phyloP scores from a whole-genome alignment of 495 filamentous ascomycete species.

The Penicillium cataractarum region DNA sequence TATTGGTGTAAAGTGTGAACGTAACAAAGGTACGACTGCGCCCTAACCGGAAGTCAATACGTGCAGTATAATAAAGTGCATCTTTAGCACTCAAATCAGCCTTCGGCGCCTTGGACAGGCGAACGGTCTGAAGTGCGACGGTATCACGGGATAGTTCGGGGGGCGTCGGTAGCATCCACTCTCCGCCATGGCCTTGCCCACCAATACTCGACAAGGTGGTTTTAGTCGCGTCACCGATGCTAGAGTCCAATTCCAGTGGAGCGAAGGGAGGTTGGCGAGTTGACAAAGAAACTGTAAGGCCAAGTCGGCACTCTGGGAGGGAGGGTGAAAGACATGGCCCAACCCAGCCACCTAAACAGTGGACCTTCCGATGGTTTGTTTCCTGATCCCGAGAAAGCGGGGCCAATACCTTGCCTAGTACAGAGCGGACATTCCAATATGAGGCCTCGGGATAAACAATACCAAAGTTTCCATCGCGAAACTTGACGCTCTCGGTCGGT shows the following conservation, averaged over 20 bases:
- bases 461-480: slow-evolving; percentile 6
- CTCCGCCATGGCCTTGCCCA: not conserved
- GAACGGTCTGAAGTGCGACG: not conserved
- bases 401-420: slow-evolving; percentile 11
- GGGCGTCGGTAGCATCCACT: not conserved
- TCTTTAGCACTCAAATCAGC: not conserved
- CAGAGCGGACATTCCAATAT: slow-evolving; percentile 13
- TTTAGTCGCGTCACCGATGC: not conserved
- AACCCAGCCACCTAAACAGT: not conserved
- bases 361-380: not conserved
- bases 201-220: not conserved
- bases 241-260: not conserved
- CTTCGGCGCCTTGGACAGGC: not conserved
- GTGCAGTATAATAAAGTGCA: not conserved
- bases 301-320: not conserved
- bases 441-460: slow-evolving; percentile 3
- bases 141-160: not conserved
- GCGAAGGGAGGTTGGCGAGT: not conserved
- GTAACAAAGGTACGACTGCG: not conserved
- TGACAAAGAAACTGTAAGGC: not conserved
- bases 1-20: slow-evolving; percentile 1
- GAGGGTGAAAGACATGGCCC: slow-evolving; percentile 1
- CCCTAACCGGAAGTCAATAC: not conserved
- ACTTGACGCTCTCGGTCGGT: not conserved
- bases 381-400: not conserved